Base-by-base conservation (phyloP, 2,329 filamentous ascomycete genomes). In the Hypoxylon sp. region DNA sequence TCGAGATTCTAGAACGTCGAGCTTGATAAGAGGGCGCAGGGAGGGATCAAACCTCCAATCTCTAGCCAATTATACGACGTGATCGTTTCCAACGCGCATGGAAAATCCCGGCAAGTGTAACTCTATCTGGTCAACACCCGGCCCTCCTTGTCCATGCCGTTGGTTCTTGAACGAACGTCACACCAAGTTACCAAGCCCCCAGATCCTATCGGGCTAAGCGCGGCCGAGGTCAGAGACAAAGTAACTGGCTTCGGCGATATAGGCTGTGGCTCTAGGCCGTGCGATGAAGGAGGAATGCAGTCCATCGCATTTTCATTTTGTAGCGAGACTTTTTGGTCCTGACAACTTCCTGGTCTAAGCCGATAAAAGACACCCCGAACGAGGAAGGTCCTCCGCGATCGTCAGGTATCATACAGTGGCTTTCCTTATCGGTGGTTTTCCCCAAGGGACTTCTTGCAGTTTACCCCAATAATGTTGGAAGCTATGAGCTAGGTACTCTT, bases 331-430 rank as follows among this genome's bases (percentile, higher is more conserved):
- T 46, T 44, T 44, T 20, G 28, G 28, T 42, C 28, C 36, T 54
- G 40, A 49, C 16, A 36, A 49, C n/a, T 55, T 36, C 26, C 38
- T 24, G 26, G 36, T 20, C 33, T 18, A 16, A 44, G 26, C 48
- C 53, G 64, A 67, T 64, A 67, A 67, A 59, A 28, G 11, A 22
- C 28, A 52, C 64, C n/a, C n/a, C n/a, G 51, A 67, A 67, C 60
- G 26, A 56, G 59, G 64, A 67, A 67, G 59, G 64, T 67, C 40
- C 36, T 22, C 46, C 30, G n/a, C n/a, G 48, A 48, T 9, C 36
- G 36, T 20, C 2, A 5, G 45, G 24, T n/a, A 44, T 38, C n/a
- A 24, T 22, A 33, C 20, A 20, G 18, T 40, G 16, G 40, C 7
- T 2, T 24, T 16, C 22, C 32, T 64, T 54, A 58, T 64, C 61